Evolutionary conservation across 2,329 filamentous ascomycete genomes (phyloP), one percentile per base, ranked within the genome.

Genomic region (Scedosporium apiospermum): DNA sequence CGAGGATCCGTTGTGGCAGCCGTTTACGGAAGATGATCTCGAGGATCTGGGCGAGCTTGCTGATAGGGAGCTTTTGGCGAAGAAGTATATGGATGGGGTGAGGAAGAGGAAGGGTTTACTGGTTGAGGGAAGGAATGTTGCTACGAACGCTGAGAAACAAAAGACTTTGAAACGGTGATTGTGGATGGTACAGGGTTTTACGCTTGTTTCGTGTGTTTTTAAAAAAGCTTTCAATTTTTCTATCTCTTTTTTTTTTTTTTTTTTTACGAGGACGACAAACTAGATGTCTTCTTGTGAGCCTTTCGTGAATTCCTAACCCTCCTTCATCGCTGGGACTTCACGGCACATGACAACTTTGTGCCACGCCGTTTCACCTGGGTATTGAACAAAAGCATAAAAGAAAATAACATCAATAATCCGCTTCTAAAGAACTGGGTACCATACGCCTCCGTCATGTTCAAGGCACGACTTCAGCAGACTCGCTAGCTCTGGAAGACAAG

Each of bases 1-100:
- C 72, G 89, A 97, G 76, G 95, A 99, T 78, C 95, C 95, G 0
- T 96, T 96, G 78, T 99, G 95, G 95, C 92, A 96, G 57, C 95
- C 95, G 1, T 92, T 91, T 67, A 98, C 93, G 0, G 95, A 98
- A 72, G 95, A 98, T 73, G 91, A 99, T 71, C 76, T 99, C 60
- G 95, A 99, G 80, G 95, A 99, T 78, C 77, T 99, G 65, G 95
- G 95, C 27, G 93, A 98, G 79, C 79, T 93, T 72, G 95, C 91
- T 3, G 95, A 99, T 76, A 85, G 85, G 71, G 95, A 98, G 80
- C 98, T 97, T 76, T 90, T 98, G 60, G 95, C 95, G 26, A 96
- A 96, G 84, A 79, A 90, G 71, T 98, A 98, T 79, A 93, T 99
- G 84, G 95, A 99, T 77, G 80, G 83, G 44, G 93, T 99, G 49